Conservation (phyloP, 208 protist genomes). For the Acanthamoeba triangularis region DNA sequence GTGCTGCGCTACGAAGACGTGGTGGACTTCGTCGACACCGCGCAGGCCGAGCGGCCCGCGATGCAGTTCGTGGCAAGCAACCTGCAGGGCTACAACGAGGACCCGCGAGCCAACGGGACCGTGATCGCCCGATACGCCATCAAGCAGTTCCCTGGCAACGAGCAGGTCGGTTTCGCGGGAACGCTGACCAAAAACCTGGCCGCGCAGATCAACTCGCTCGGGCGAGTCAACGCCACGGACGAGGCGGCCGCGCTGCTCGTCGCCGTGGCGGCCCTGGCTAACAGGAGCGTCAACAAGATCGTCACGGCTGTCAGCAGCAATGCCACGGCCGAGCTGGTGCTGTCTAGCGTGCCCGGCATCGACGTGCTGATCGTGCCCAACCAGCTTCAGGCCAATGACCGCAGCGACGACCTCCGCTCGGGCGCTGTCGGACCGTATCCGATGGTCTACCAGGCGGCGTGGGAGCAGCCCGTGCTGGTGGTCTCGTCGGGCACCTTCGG, state of each 20-base stretch:
- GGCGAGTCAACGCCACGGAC: neutral
- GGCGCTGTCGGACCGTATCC: neutral
- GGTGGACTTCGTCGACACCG: no score
- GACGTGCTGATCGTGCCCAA: constrained; percentile 44
- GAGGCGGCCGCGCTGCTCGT: constrained; percentile 10
- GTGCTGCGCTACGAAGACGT: neutral
- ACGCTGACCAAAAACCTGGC: neutral
- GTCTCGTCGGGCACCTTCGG: constrained; percentile 26
- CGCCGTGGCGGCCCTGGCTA: neutral
- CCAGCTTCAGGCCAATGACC: constrained; percentile 25
- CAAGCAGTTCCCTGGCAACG: neutral
- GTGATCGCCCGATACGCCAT: neutral
- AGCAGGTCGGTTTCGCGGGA: constrained; percentile 8
- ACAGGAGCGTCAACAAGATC: constrained; percentile 63
- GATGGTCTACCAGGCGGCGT: neutral
- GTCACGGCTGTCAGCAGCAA: neutral
- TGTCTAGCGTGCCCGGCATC: constrained; percentile 45
- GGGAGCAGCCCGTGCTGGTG: constrained; percentile 59
- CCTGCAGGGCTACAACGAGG: constrained; percentile 11
- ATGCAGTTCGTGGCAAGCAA: neutral
- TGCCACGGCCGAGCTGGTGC: neutral
- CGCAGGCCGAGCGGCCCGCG: no score
- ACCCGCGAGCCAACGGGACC: neutral
- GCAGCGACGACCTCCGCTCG: neutral
- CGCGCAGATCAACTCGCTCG: neutral